Base-by-base conservation (phyloP, 2,329 filamentous ascomycete species). In the Akanthomyces dipterigenus region DNA sequence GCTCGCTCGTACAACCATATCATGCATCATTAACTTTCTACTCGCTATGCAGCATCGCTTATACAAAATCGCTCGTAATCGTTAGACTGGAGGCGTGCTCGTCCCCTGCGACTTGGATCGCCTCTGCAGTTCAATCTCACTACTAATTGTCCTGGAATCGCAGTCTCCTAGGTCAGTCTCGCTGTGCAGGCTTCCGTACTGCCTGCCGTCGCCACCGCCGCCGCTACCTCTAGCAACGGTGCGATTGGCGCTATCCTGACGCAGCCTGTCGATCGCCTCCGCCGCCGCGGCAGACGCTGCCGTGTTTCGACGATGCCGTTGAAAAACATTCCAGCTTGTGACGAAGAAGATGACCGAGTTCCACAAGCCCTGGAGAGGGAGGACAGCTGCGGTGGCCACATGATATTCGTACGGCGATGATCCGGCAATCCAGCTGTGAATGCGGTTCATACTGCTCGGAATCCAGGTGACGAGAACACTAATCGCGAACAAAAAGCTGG, bases 301-400 rank as follows among this genome's bases (percentile, higher is more conserved):
- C 18, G 60, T 57, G 28, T 56, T 62, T 11, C 60, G 53, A 3
- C 60, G 46, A 24, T 62, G 61, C 2, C 55, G 28, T 40, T 62
- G 55, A 0, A 59, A n/a, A 18, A 62, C 61, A 42, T 62, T 59
- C 75, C 77, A 81, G 65, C 80, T 90, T 1, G 88, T 89, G 5
- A 82, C 82, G 63, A 89, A 83, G 73, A 92, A 93, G 61, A 95
- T 90, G 57, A 90, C 76, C 34, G 86, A 83, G 69, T 93, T 93
- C 89, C 90, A 93, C 36, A 91, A 82, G 0, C 90, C 90, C 71
- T 93, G 90, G 1, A 91, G 77, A 0, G 90, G 89, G 4, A 93
- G 78, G 0, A 93, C 89, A 1, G 90, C 79, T 2, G 88, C 86
- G 7, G 87, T 86, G 1, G 84, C 82, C 55, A 91, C 81, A 69